Evolutionary conservation across 805 yeast species (phyloP), one percentile per base, ranked within the genome.

Genomic region (Candida ponderosae): DNA sequence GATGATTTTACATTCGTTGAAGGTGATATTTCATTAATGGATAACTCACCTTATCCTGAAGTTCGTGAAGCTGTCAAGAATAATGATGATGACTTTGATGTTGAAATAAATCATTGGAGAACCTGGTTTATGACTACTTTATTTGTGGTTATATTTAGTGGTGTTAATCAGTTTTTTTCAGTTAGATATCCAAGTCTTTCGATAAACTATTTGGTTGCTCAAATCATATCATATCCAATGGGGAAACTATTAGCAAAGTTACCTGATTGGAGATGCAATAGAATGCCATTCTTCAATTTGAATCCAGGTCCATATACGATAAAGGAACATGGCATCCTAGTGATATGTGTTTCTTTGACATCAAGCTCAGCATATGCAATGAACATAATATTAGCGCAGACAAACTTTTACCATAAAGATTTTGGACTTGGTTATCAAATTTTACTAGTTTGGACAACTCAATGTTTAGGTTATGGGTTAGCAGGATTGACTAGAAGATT

Each of bases 401-500:
- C 65, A 40, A 61, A 56, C 35, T 72, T 70, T 54, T 74, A 72
- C 49, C 45, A 56, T 26, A 57, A 60, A 43, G 62, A 65, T 41
- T 66, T 65, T 36, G 74, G 72, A 29, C 46, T 40, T 6, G 74
- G 76, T 27, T 75, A 70, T 45, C 72, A 70, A 42, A 52, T 77
- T 20, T 51, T 74, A 39, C 59, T 76, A 29, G 68, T 70, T 29
- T 60, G 74, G 53, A 67, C 80, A 17, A 71, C 82, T 29, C 85
- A 80, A 54, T 68, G 71, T 55, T 60, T 79, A 43, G 86, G 86
- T 19, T 77, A 77, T 48, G 81, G 82, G 34, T 62, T 76, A 29
- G 83, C 82, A 35, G 86, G 86, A 15, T 38, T 79, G 35, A 62
- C 74, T 26, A 66, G 81, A 53, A 66, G 72, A 51, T 65, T 76